Base-by-base conservation (phyloP, 805 yeast genomes). In the Barnettozyma vustinii region DNA sequence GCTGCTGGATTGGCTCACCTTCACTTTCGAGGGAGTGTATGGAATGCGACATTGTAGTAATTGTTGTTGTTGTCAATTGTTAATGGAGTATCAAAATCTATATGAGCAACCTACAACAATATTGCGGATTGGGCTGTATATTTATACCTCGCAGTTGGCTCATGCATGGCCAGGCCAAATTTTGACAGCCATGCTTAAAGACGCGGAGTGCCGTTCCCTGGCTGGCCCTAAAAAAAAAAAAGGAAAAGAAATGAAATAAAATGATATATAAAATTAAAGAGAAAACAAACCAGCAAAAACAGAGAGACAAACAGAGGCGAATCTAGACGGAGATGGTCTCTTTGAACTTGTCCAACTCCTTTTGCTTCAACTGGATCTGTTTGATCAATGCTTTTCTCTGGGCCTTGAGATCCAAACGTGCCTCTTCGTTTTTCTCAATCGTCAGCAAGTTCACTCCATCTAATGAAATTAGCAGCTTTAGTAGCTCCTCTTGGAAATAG, bases 401-500 rank as follows among this genome's bases (percentile, higher is more conserved):
- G 21, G 70, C 69, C 54, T 87, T 77, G 54, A 86, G 67, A 57
- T 74, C 76, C 12, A 52, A 46, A 43, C 77, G 77, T 9, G 68
- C 72, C 9, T 69, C 70, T 19, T 53, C 62, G n/a, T 69, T 70
- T 5, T 64, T 30, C 30, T 54, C 56, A 5, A 57, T 48, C 12
- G 48, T 32, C 39, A 53, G 48, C 13, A 69, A 56, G 52, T 83
- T 85, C 33, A 87, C 71, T 3, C 77, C 81, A 57, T 87, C 95
- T 47, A 87, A 68, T 52, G 74, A 78, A 73, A 86, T 74, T 55
- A 85, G 64, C 53, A 83, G 73, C 60, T 84, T 84, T 62, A 86
- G 69, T 40, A 86, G 66, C 73, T 76, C 76, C 63, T 86, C 95
- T 57, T 81, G 84, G 62, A 59, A 52, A 15, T 73, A 85, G 46